Evolutionary conservation across 768 basidiomycete species (phyloP), one percentile per base, ranked within the genome.

Genomic region (Calocera cornea): DNA sequence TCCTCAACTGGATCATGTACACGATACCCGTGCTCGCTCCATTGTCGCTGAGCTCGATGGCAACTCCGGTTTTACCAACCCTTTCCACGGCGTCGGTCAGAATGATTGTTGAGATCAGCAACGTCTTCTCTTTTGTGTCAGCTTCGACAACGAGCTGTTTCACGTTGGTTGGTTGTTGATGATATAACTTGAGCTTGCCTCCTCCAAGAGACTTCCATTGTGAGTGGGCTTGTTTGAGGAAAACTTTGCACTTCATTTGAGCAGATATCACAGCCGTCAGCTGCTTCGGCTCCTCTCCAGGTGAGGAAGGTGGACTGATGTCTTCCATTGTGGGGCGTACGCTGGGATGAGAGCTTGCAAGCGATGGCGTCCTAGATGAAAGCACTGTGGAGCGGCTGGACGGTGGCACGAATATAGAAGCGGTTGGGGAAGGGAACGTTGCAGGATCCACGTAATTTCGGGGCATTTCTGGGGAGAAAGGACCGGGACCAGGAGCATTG

Each of bases 11-110:
- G 66, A 98, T 87, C 97, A 99, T 97, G 77, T 99, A 97, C 67
- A 98, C 80, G 74, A 97, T 86, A 29, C 95, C 97, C 16, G 95
- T 95, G 68, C 95, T 84, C 64, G 84, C 76, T n/a, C 97, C 97
- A 67, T 86, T 82, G 79, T 95, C 91, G 76, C 91, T 94, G 65
- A 99, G 78, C 77, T 98, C 95, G 70, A 99, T 88, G 50, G 97
- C 97, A 41, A 99, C 88, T 16, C 97, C 97, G 1, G 95, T 98
- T 79, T 95, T 97, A 24, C 92, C 97, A n/a, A 99, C 95, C 54
- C 95, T 83, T 78, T 99, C 97, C 31, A 98, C 95, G 8, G 95
- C 97, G 75, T 97, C 95, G 2, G 88, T 92, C 65, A 97, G 80
- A 34, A 99, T 91, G 69, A 98, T 97, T 5, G 97, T 97, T 44